phyloP scores from a whole-genome alignment of 495 filamentous ascomycete genomes.

The Xylaria venustula region DNA sequence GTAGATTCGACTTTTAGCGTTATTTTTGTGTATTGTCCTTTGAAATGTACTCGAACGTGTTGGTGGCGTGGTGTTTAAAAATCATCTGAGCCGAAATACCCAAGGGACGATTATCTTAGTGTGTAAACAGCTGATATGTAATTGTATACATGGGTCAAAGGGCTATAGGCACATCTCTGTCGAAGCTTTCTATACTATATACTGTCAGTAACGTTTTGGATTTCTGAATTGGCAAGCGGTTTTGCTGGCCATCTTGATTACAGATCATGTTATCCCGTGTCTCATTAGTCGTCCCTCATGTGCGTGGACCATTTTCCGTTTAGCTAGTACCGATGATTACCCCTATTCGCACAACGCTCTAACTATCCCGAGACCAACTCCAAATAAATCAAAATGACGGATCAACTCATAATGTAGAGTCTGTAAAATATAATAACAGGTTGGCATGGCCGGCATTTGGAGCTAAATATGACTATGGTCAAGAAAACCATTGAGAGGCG shows the following conservation, averaged over 20 bases:
- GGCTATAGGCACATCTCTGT: not conserved
- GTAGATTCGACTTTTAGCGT: too few relatives aligned
- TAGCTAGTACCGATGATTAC: slow-evolving; percentile 2
- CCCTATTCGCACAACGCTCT: not conserved
- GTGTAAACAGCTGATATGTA: too few relatives aligned
- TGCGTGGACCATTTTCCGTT: slow-evolving; percentile 6
- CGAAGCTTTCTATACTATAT: slow-evolving; percentile 4
- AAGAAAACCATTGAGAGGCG: not conserved
- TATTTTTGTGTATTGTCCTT: too few relatives aligned
- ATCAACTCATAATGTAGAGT: not conserved
- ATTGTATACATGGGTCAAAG: slow-evolving; percentile 5
- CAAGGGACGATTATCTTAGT: too few relatives aligned
- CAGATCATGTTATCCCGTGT: slow-evolving; percentile 6
- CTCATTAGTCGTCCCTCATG: slow-evolving; percentile 10
- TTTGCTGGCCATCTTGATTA: not conserved
- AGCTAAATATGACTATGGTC: not conserved
- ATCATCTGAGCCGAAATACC: too few relatives aligned
- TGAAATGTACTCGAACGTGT: too few relatives aligned
- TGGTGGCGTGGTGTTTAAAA: too few relatives aligned
- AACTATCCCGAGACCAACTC: not conserved
- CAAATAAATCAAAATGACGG: not conserved
- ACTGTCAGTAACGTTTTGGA: not conserved
- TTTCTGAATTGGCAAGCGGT: not conserved
- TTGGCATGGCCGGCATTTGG: not conserved
- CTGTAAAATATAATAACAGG: slow-evolving; percentile 2